phyloP scores from a whole-genome alignment of 176 grass and related monocot genomes.

The Cocos nucifera region DNA sequence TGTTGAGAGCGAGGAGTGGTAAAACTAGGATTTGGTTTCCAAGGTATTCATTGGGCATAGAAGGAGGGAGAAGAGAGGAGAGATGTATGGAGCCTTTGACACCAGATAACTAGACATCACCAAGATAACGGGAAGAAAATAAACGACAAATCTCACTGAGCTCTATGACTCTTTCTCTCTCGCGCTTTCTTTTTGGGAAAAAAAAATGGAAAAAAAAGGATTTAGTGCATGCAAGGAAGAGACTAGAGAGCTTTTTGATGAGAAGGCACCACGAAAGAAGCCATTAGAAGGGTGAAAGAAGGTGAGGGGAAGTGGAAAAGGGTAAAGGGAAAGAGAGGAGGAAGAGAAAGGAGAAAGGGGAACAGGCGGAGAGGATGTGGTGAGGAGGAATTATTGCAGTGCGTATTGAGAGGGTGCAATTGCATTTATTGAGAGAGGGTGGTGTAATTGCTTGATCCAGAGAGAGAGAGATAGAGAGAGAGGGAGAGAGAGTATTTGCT shows the following conservation, averaged over 20 bases:
- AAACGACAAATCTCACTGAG: conserved; percentile 4
- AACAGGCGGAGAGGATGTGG: conserved; percentile 39
- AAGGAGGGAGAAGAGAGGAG: neutral
- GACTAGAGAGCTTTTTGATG: too few relatives aligned
- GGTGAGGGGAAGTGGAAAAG: too few relatives aligned
- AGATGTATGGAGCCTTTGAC: neutral
- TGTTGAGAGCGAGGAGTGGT: too few relatives aligned
- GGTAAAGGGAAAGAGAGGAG: too few relatives aligned
- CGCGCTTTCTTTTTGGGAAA: too few relatives aligned
- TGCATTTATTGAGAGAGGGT: conserved; percentile 84
- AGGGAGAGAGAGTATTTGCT: neutral
- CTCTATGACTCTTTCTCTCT: neutral
- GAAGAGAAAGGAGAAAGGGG: neutral
- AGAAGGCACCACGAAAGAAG: too few relatives aligned
- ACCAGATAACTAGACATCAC: neutral
- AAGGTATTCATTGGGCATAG: neutral
- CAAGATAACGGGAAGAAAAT: conserved; percentile 3
- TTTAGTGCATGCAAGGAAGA: too few relatives aligned
- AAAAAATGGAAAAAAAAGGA: too few relatives aligned
- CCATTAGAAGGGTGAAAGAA: too few relatives aligned
- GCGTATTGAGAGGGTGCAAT: conserved; percentile 83
- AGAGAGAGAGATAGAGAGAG: neutral
- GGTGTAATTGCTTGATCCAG: conserved; percentile 33
- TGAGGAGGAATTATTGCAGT: conserved; percentile 81
- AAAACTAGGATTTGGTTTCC: neutral